phyloP scores from a whole-genome alignment of 352 stramenopile species.

The Phytopythium helicoides region DNA sequence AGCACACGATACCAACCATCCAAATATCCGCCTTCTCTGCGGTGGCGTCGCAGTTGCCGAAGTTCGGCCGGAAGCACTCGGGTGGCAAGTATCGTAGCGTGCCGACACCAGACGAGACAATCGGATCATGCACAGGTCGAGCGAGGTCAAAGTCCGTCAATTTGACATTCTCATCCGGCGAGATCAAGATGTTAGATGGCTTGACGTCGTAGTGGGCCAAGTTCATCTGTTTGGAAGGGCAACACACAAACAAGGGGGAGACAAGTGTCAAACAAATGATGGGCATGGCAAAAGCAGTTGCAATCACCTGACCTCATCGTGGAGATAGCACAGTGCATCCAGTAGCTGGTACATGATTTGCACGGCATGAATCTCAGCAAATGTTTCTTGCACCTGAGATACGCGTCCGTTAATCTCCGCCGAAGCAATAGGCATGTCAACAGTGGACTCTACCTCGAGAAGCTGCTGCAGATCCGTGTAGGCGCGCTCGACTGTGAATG shows the following conservation, averaged over 20 bases:
- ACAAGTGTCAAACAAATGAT: conserved; percentile 4
- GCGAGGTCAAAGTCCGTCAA: conserved; percentile 92
- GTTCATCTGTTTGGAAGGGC: conserved; percentile 44
- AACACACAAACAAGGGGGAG: not conserved
- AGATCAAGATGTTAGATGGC: conserved; percentile 96
- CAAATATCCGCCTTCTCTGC: conserved; percentile 82
- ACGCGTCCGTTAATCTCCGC: no score
- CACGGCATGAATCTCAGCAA: conserved; percentile 59
- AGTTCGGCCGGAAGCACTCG: conserved; percentile 64
- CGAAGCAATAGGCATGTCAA: no score
- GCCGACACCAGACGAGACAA: conserved; percentile 60
- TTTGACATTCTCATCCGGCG: conserved; percentile 81
- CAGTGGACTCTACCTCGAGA: conserved; percentile 69
- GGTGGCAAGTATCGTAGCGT: conserved; percentile 75
- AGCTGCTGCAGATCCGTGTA: conserved; percentile 72
- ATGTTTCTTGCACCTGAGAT: conserved; percentile 49
- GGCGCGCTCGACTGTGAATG: conserved; percentile 69
- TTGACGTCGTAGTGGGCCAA: conserved; percentile 94
- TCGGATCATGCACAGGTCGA: conserved; percentile 51
- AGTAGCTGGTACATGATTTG: conserved; percentile 68
- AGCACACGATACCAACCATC: conserved; percentile 81
- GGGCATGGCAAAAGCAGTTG: not conserved
- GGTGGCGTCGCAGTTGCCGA: conserved; percentile 51
- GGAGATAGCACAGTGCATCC: conserved; percentile 66
- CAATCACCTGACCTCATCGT: conserved; percentile 50